These are phyloP conservation scores for Chloromonas sp. DNA, from an alignment of 163 green algal species.

Conservation along the genomic window DNA sequence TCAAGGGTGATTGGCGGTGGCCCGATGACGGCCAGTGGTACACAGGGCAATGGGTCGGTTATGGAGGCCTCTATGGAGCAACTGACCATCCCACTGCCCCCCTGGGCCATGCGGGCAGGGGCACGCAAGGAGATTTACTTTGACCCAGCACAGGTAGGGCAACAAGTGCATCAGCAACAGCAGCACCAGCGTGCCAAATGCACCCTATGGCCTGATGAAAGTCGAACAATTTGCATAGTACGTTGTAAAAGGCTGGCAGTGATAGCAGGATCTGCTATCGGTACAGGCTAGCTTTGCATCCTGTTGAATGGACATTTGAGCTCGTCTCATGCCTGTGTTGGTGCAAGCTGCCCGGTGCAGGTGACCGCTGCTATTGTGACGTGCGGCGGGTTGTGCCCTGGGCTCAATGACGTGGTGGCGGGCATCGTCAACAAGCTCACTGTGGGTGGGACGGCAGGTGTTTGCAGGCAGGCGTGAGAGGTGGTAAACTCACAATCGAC, in stretches of 20 bases:
- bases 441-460: background rate
- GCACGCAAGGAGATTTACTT: conserved; percentile 77
- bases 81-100: conserved; percentile 60
- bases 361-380: conserved; percentile 81
- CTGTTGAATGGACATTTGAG: background rate
- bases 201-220: background rate
- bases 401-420: conserved; percentile 90
- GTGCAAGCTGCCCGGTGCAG: conserved; percentile 8
- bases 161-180: background rate
- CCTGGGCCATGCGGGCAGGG: conserved; percentile 75
- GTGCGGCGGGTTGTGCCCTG: conserved; percentile 88
- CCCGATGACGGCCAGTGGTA: background rate
- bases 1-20: background rate
- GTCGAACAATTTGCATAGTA: background rate
- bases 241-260: background rate
- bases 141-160: conserved; percentile 43
- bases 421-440: conserved; percentile 78
- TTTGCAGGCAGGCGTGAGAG: no score
- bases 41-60: conserved; percentile 5
- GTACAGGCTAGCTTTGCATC: background rate
- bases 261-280: background rate
- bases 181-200: background rate
- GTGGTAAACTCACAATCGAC: no score
- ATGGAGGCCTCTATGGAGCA: conserved; percentile 54
- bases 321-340: no score